A percentile compares a stretch with the other conserved stretches of the same genome.
Conservation (phyloP, 2,329 filamentous ascomycete species). For the Xylariales sp. region DNA sequence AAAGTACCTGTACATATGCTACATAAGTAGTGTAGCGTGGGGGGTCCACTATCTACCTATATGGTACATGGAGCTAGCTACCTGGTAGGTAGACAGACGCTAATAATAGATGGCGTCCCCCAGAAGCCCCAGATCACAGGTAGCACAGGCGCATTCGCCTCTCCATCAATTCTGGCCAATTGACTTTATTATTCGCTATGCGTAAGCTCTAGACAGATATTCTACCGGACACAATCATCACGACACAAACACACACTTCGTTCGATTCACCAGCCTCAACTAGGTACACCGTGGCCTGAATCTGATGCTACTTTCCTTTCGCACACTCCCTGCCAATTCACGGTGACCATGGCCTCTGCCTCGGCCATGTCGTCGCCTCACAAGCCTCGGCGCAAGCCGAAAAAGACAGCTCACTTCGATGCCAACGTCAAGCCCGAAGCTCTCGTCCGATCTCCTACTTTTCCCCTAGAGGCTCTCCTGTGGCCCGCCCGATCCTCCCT, state of each 20-base stretch:
- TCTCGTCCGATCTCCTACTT: slow-evolving; percentile 73
- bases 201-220: background rate
- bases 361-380: slow-evolving; percentile 63
- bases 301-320: slow-evolving; percentile 37
- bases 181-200: background rate
- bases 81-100: no score
- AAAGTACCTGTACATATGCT: no score
- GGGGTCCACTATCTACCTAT: no score
- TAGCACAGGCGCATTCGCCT: background rate
- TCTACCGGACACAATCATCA: background rate
- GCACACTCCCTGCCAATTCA: slow-evolving; percentile 9
- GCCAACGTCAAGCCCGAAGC: slow-evolving; percentile 55
- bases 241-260: slow-evolving; percentile 1
- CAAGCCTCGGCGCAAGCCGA: slow-evolving; percentile 69
- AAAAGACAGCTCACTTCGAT: slow-evolving; percentile 60
- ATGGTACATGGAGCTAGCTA: no score
- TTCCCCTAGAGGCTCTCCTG: slow-evolving; percentile 92
- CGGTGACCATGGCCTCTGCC: slow-evolving; percentile 60
- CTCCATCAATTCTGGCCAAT: background rate
- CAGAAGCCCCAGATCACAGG: no score
- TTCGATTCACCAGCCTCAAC: background rate
- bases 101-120: no score
- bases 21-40: no score
- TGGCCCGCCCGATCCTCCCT: slow-evolving; percentile 87
- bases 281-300: background rate